phyloP scores from a whole-genome alignment of 2,329 filamentous ascomycete genomes.

The Aspergillus neoniger region DNA sequence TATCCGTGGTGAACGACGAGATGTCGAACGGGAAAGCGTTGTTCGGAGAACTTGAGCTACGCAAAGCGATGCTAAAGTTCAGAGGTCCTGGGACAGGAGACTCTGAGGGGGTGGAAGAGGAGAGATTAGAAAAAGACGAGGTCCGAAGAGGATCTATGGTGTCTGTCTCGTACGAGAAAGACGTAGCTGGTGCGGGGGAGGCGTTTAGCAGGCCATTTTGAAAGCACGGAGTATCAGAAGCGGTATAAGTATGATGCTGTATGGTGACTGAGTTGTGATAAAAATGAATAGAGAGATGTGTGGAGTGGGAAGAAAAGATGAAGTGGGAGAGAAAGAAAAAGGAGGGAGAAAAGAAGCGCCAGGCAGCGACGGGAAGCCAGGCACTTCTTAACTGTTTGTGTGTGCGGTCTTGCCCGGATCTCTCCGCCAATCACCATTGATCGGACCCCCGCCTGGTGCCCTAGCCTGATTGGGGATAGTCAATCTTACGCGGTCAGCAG shows the following conservation, averaged over 20 bases:
- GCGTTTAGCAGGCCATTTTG: slow-evolving; percentile 48
- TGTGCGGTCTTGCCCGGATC: slow-evolving; percentile 22
- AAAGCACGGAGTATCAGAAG: slow-evolving; percentile 23
- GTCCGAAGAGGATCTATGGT: slow-evolving; percentile 42
- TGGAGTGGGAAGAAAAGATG: slow-evolving; percentile 15
- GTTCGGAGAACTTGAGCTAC: slow-evolving; percentile 46
- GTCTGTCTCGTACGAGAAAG: slow-evolving; percentile 43
- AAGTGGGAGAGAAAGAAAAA: slow-evolving; percentile 15
- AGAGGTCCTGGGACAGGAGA: slow-evolving; percentile 48
- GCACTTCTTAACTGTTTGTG: slow-evolving; percentile 39
- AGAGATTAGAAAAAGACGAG: slow-evolving; percentile 28
- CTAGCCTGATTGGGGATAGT: slow-evolving; percentile 16
- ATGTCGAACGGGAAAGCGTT: slow-evolving; percentile 45
- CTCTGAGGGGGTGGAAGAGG: slow-evolving; percentile 42
- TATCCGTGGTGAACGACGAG: slow-evolving; percentile 53
- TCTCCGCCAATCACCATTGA: slow-evolving; percentile 27
- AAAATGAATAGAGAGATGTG: slow-evolving; percentile 10
- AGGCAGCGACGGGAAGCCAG: slow-evolving; percentile 43
- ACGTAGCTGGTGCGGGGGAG: slow-evolving; percentile 32
- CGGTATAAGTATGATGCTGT: slow-evolving; percentile 16
- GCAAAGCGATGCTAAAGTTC: slow-evolving; percentile 47
- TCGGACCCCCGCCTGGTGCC: slow-evolving; percentile 18
- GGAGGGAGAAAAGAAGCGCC: slow-evolving; percentile 25
- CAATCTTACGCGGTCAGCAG: slow-evolving; percentile 24
- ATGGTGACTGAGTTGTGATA: slow-evolving; percentile 23